phyloP scores from a whole-genome alignment of 2,329 filamentous ascomycete genomes.

The Cladophialophora bantiana region DNA sequence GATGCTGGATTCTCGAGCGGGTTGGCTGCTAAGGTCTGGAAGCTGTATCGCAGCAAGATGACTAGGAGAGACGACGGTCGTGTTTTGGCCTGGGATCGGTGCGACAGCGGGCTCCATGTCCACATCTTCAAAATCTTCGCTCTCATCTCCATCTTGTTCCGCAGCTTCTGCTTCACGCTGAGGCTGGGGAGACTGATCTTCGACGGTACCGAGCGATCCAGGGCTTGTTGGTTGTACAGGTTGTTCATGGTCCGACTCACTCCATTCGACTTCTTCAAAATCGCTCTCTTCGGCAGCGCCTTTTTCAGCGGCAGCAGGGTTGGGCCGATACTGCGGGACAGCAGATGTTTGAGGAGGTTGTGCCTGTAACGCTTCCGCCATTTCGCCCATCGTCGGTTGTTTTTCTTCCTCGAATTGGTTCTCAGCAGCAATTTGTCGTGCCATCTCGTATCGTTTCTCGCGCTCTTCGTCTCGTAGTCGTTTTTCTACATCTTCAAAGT shows the following conservation, averaged over 20 bases:
- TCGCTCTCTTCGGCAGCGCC: slow-evolving; percentile 23
- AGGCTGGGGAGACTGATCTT: slow-evolving; percentile 10
- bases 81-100: slow-evolving; percentile 33
- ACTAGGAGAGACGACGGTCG: slow-evolving; percentile 24
- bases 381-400: slow-evolving; percentile 49
- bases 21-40: slow-evolving; percentile 11
- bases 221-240: slow-evolving; percentile 34
- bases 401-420: slow-evolving; percentile 28
- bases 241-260: slow-evolving; percentile 44
- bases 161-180: slow-evolving; percentile 31
- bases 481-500: slow-evolving; percentile 28
- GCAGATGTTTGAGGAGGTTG: slow-evolving; percentile 47
- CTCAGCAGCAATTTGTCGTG: slow-evolving; percentile 38
- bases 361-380: slow-evolving; percentile 53
- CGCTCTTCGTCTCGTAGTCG: slow-evolving; percentile 45
- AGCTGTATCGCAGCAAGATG: slow-evolving; percentile 25
- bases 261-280: slow-evolving; percentile 43
- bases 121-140: slow-evolving; percentile 34
- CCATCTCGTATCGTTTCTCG: slow-evolving; percentile 50
- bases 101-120: slow-evolving; percentile 23
- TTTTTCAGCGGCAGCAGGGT: slow-evolving; percentile 18
- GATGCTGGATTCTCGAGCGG: slow-evolving; percentile 8
- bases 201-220: slow-evolving; percentile 33
- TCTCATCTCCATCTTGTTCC: slow-evolving; percentile 38
- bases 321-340: slow-evolving; percentile 30